phyloP scores from a whole-genome alignment of 2,329 filamentous ascomycete species.

The Trichophyton benhamiae region DNA sequence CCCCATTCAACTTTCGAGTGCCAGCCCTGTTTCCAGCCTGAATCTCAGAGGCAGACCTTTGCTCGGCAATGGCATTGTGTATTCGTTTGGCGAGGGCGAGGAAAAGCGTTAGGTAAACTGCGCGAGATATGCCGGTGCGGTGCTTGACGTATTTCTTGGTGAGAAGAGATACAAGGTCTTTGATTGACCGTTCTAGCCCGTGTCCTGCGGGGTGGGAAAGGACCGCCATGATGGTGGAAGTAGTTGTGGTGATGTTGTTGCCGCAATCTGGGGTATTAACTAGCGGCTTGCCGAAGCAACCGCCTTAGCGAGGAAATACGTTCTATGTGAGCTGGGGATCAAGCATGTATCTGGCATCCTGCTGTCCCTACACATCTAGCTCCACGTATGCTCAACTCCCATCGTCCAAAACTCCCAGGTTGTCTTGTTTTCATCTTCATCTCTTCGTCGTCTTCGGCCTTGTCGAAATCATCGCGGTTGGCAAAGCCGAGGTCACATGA shows the following conservation, averaged over 20 bases:
- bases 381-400: background rate
- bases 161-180: constrained; percentile 52
- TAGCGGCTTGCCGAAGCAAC: background rate
- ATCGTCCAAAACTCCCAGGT: background rate
- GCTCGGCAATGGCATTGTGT: constrained; percentile 80
- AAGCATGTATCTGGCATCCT: background rate
- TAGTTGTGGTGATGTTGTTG: background rate
- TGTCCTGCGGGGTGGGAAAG: constrained; percentile 54
- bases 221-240: constrained; percentile 47
- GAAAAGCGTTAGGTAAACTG: constrained; percentile 71
- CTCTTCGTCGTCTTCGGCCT: background rate
- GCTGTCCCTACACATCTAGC: background rate
- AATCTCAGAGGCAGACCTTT: constrained; percentile 68
- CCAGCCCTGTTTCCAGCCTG: constrained; percentile 49
- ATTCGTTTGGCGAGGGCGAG: constrained; percentile 74
- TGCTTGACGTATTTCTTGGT: constrained; percentile 63
- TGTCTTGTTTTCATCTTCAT: background rate
- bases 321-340: background rate
- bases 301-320: background rate
- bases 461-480: background rate
- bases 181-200: constrained; percentile 52
- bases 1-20: constrained; percentile 24
- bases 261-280: background rate
- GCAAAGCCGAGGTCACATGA: constrained; percentile 4
- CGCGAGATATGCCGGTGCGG: constrained; percentile 69